Conservation (phyloP, 163 green algal genomes). For the Coccomyxa subellipsoidea region DNA sequence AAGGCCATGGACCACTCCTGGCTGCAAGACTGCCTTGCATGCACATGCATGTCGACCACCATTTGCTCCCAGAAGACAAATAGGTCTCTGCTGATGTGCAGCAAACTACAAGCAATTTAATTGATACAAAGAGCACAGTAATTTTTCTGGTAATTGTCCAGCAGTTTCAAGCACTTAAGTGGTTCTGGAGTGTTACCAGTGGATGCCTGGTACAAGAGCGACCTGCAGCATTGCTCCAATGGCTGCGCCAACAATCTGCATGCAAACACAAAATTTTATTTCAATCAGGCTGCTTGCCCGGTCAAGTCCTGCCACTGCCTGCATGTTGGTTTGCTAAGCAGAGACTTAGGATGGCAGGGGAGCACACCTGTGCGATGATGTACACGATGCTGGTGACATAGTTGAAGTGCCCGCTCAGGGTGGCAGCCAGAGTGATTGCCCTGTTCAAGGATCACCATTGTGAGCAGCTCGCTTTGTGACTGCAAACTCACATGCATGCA, state of each 20-base stretch:
- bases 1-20: too few relatives aligned
- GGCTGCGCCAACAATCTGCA: slow-evolving; percentile 4
- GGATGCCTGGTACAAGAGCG: slow-evolving; percentile 1
- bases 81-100: background rate
- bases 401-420: background rate
- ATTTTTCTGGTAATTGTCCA: too few relatives aligned
- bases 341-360: background rate
- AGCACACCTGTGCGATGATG: slow-evolving; percentile 7
- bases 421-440: background rate
- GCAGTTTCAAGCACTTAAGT: too few relatives aligned
- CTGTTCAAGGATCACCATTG: background rate
- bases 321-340: background rate
- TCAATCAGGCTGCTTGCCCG: too few relatives aligned
- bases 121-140: background rate
- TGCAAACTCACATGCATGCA: background rate
- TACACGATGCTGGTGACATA: background rate
- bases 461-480: background rate
- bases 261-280: background rate
- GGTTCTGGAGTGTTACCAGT: background rate
- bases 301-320: background rate
- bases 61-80: too few relatives aligned
- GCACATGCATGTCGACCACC: too few relatives aligned
- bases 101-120: background rate
- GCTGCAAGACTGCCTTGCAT: too few relatives aligned
- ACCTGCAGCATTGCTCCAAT: slow-evolving; percentile 1